Evolutionary conservation across 345 rosid species (phyloP), one percentile per base, ranked within the genome.

Genomic region (Syzygium grande): DNA sequence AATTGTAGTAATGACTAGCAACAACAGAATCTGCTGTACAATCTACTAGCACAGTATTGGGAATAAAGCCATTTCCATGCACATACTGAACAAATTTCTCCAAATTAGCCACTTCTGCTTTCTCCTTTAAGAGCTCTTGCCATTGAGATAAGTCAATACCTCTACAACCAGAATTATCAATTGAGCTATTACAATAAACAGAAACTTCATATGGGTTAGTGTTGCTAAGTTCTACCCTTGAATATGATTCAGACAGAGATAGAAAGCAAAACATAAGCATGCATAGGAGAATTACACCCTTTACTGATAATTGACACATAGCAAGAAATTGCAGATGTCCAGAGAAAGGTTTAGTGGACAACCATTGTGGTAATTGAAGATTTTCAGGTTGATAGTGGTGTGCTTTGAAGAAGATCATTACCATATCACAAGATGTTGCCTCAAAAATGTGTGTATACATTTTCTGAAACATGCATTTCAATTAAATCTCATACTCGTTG

Each of bases 31-130:
- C 99, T 63, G 99, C 98, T n/a, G 99, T 97, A 90, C 99, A 98
- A 89, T 98, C 99, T 87, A 98, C 99, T 87, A 98, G 80, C 77
- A 94, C 99, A n/a, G 97, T 94, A 91, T 97, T 98, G 86, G 99
- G 99, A 89, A 98, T 93, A 89, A 95, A 97, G 92, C 95, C 97
- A 90, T 97, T 98, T 89, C 96, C 98, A 88, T 92, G 96, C 84
- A 98, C 97, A 88, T 94, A 95, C 59, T 92, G 97, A 80, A 93
- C 91, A 91, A 98, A 97, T 89, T 95, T 97, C 61, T 93, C 98
- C 88, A 96, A 34, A 87, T 94, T 94, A 85, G 98, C 96, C 87
- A 88, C 95, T 92, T 95, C 94, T 84, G 98, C 98, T 85, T 92
- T 88, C 91, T 93, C 95, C 87, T 88, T 91, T 65, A 91, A 87